Evolutionary conservation across 2,329 filamentous ascomycete species (phyloP).

Genomic region (Teratosphaeria epicoccoides): DNA sequence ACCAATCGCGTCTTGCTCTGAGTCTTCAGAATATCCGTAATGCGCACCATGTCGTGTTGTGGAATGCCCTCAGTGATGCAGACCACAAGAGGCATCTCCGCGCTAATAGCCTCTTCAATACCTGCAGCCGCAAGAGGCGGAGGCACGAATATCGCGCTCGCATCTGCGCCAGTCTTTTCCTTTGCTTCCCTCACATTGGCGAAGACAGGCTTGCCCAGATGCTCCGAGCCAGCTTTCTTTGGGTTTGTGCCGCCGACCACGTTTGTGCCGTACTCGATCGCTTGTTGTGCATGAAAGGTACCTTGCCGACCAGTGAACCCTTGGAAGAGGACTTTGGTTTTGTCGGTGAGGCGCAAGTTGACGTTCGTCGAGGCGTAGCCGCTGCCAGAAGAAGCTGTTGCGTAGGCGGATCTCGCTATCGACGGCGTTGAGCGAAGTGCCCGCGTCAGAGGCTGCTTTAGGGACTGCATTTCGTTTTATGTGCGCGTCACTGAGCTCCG

Average conservation of each 20-base stretch:
- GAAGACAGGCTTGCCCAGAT: slow-evolving; percentile 89
- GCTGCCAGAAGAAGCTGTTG: slow-evolving; percentile 44
- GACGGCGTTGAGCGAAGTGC: slow-evolving; percentile 54
- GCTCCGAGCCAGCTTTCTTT: slow-evolving; percentile 88
- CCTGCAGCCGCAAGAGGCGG: slow-evolving; percentile 83
- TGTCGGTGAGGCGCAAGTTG: slow-evolving; percentile 84
- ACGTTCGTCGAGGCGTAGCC: slow-evolving; percentile 27
- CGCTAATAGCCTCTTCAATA: slow-evolving; percentile 92
- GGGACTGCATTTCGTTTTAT: slow-evolving; percentile 3
- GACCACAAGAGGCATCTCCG: slow-evolving; percentile 89
- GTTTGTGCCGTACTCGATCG: slow-evolving; percentile 97
- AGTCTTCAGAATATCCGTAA: slow-evolving; percentile 94
- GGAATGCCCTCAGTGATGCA: slow-evolving; percentile 98
- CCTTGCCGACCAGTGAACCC: slow-evolving; percentile 67
- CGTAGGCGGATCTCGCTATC: slow-evolving; percentile 56
- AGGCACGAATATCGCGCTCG: slow-evolving; percentile 94
- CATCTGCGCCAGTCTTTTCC: slow-evolving; percentile 80
- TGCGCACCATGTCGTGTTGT: slow-evolving; percentile 98
- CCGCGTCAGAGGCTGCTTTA: slow-evolving; percentile 51
- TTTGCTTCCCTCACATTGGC: slow-evolving; percentile 78
- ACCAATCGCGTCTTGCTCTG: slow-evolving; percentile 95
- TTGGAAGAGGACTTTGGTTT: slow-evolving; percentile 94
- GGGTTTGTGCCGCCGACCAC: slow-evolving; percentile 98
- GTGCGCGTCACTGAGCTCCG: neutral
- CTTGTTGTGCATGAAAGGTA: slow-evolving; percentile 95